A percentile compares a stretch with the other conserved stretches of the same genome.
Conservation (phyloP, 2,329 filamentous ascomycete genomes). For the Aureobasidium sp. region DNA sequence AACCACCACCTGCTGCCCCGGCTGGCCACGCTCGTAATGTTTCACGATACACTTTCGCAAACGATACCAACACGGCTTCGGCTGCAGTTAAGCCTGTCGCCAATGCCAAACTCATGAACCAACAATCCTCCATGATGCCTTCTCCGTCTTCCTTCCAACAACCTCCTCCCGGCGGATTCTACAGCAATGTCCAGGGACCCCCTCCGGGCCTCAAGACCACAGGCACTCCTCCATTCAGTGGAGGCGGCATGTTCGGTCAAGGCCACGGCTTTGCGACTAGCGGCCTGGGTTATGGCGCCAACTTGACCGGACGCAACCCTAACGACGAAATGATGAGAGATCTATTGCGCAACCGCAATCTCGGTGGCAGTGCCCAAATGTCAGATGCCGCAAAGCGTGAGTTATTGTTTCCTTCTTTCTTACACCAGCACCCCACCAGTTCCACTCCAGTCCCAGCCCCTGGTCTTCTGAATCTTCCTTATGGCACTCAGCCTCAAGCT, state of each 20-base stretch:
- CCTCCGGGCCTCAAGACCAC: constrained; percentile 93
- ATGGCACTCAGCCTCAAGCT: constrained; percentile 44
- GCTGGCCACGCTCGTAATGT: constrained; percentile 72
- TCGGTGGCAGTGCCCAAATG: constrained; percentile 53
- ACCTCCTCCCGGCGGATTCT: constrained; percentile 57
- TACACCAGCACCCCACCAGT: constrained; percentile 78
- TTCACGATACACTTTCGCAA: constrained; percentile 82
- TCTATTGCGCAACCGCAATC: constrained; percentile 57
- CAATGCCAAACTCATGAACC: constrained; percentile 73
- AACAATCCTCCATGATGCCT: constrained; percentile 81
- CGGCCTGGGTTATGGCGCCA: constrained; percentile 54
- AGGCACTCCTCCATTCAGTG: constrained; percentile 78
- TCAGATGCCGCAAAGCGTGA: constrained; percentile 95
- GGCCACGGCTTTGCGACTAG: constrained; percentile 72
- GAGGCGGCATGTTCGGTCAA: constrained; percentile 81
- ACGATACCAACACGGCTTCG: constrained; percentile 56
- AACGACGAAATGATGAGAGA: constrained; percentile 73
- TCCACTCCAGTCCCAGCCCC: constrained; percentile 82
- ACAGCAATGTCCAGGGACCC: constrained; percentile 82
- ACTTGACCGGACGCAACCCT: constrained; percentile 57
- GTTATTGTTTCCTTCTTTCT: constrained; percentile 91
- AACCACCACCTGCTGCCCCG: constrained; percentile 15
- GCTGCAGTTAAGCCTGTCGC: constrained; percentile 67
- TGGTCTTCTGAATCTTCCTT: constrained; percentile 85
- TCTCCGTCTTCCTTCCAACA: constrained; percentile 45